Evolutionary conservation across 2,329 filamentous ascomycete genomes (phyloP), one percentile per base, ranked within the genome.

Genomic region (Beauveria sp.): DNA sequence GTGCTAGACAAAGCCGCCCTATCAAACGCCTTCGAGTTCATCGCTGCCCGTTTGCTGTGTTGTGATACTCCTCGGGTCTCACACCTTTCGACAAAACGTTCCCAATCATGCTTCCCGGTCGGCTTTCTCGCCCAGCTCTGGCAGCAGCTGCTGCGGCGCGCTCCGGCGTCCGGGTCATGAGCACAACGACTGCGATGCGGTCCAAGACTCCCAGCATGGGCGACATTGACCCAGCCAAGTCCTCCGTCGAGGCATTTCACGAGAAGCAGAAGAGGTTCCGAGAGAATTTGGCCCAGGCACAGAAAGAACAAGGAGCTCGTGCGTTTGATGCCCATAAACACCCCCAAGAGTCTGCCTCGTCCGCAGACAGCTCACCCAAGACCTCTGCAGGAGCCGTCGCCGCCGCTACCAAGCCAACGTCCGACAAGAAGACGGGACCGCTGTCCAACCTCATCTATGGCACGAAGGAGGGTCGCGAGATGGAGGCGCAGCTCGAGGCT

Each of bases 401-500:
- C 65, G 84, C 90, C 70, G 76, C 74, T 9, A 56, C 14, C 28
- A 81, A 85, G 66, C 71, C 80, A 56, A 78, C 82, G 61, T 72
- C 80, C 57, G 78, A 82, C 61, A 89, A 87, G 72, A 89, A 89
- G 74, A 82, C 86, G 64, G 88, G 85, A 18, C 85, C 90, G 45
- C 76, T 99, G 62, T 89, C 90, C 42, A 93, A 88, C 68, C 85
- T 99, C 68, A 96, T 99, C 72, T 98, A 99, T 76, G 95, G 95
- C 70, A 99, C 95, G 16, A 92, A 95, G 71, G 93, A 98, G 76
- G 95, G 93, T 38, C 87, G 93, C 64, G 90, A 96, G 78, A 85
- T 97, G 73, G 95, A 99, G 71, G 89, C 90, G 66, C 93, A 98
- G 77, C 93, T 99, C 71, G 92, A 98, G 78, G 87, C 93, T 62